Conservation (phyloP, 768 basidiomycete species). For the Crepidotus variabilis region DNA sequence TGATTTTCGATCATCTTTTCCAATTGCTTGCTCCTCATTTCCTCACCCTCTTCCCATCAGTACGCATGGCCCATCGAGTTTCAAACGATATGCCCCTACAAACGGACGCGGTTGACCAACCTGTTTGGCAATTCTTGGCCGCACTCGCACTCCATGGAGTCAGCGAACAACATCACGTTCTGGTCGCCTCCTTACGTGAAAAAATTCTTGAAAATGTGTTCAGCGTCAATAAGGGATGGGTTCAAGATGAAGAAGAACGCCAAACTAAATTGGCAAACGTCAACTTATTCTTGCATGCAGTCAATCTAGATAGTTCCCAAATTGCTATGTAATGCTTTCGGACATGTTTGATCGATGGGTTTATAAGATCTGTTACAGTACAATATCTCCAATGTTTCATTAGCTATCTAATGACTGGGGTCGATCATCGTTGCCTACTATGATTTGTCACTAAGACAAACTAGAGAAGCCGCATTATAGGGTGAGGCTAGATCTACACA, state of each 20-base stretch:
- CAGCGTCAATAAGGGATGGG: constrained; percentile 73
- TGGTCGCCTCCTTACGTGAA: constrained; percentile 84
- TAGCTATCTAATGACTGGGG: not conserved
- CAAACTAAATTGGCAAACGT: constrained; percentile 85
- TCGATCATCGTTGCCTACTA: not conserved
- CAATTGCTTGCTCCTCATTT: constrained; percentile 74
- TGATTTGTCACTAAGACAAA: constrained; percentile 14
- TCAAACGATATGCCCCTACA: constrained; percentile 33
- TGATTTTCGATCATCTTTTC: constrained; percentile 86
- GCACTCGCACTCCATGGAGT: constrained; percentile 83
- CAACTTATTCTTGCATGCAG: constrained; percentile 83
- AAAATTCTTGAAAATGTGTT: constrained; percentile 91
- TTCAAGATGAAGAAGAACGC: constrained; percentile 67
- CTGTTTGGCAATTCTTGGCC: constrained; percentile 94
- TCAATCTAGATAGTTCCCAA: constrained; percentile 67
- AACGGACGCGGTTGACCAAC: constrained; percentile 75
- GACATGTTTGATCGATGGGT: not conserved
- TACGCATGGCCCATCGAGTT: constrained; percentile 47
- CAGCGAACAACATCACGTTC: constrained; percentile 81
- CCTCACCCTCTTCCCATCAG: constrained; percentile 84
- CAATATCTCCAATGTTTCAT: not conserved
- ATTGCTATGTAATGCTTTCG: constrained; percentile 47
- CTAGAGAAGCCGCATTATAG: constrained; percentile 14
- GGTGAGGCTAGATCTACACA: constrained; percentile 20
- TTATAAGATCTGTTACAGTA: not conserved